Percentiles rank a stretch among this genome's conserved stretches.
Conservation (phyloP, 768 basidiomycete genomes). For the Termitomyces sp. region DNA sequence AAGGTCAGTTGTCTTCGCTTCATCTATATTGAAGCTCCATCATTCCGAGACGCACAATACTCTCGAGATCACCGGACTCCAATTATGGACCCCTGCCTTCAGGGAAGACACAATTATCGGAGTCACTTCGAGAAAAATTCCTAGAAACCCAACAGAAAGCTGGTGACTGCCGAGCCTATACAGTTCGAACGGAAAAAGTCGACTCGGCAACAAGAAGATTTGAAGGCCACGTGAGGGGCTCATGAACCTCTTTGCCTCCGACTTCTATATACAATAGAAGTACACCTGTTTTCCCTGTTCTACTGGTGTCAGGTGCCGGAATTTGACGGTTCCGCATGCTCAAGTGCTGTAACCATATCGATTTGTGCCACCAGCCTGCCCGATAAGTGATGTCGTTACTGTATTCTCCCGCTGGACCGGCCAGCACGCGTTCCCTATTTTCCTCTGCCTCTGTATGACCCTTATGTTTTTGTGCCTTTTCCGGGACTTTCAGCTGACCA, state of each 20-base stretch:
- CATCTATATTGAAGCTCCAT: neutral
- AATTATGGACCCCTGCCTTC: neutral
- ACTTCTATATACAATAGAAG: neutral
- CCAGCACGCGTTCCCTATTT: conserved; percentile 1
- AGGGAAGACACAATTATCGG: neutral
- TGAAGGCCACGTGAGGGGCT: neutral
- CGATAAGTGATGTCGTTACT: conserved; percentile 6
- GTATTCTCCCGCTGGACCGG: conserved; percentile 6
- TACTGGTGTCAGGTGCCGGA: conserved; percentile 2
- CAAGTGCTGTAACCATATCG: neutral
- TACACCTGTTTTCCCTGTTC: neutral
- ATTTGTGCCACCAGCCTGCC: neutral
- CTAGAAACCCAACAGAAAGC: neutral
- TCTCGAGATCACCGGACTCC: neutral
- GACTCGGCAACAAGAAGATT: neutral
- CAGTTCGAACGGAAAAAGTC: neutral
- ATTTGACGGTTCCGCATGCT: conserved; percentile 6
- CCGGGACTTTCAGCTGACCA: neutral
- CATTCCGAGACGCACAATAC: neutral
- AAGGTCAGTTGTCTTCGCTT: neutral
- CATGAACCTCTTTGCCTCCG: neutral
- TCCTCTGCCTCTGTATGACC: neutral
- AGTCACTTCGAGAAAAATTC: neutral
- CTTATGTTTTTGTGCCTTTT: neutral
- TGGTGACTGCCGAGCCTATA: neutral